Conservation (phyloP, 352 stramenopile species). For the Saprolegnia parasitica region DNA sequence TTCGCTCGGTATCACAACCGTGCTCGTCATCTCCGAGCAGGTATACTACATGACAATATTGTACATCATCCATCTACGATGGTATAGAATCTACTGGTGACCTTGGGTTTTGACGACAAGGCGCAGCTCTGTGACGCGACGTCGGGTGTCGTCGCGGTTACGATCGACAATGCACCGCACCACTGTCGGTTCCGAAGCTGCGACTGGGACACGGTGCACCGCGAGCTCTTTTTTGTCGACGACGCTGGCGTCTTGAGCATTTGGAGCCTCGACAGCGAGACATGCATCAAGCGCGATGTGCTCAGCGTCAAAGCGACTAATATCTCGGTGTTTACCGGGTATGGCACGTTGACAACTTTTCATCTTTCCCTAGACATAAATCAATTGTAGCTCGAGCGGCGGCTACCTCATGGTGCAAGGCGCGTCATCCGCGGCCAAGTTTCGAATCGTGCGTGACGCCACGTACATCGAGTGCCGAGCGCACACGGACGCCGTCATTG, state of each 20-base stretch:
- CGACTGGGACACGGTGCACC: slow-evolving; percentile 46
- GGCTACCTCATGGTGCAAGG: slow-evolving; percentile 48
- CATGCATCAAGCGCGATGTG: slow-evolving; percentile 40
- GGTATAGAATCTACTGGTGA: slow-evolving; percentile 45
- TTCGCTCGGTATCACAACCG: slow-evolving; percentile 47
- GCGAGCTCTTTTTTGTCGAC: slow-evolving; percentile 51
- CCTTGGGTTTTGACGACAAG: slow-evolving; percentile 69
- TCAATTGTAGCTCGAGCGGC: slow-evolving; percentile 12
- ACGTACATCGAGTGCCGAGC: slow-evolving; percentile 52
- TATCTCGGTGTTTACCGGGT: neutral
- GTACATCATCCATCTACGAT: neutral
- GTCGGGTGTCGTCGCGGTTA: slow-evolving; percentile 48
- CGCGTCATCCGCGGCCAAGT: slow-evolving; percentile 43
- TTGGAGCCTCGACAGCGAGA: slow-evolving; percentile 68
- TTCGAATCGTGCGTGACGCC: slow-evolving; percentile 52
- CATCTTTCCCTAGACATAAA: neutral
- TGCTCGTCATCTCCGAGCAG: slow-evolving; percentile 59
- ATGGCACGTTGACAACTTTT: neutral
- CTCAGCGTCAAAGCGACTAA: slow-evolving; percentile 24
- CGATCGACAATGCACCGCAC: slow-evolving; percentile 42
- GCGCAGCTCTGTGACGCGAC: slow-evolving; percentile 65
- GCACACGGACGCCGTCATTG: slow-evolving; percentile 48
- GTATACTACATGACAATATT: neutral
- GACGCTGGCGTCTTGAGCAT: slow-evolving; percentile 45
- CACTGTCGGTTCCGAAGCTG: slow-evolving; percentile 53